Evolutionary conservation across 768 basidiomycete genomes (phyloP), one percentile per base, ranked within the genome.

Genomic region (Kwoniella sp.): DNA sequence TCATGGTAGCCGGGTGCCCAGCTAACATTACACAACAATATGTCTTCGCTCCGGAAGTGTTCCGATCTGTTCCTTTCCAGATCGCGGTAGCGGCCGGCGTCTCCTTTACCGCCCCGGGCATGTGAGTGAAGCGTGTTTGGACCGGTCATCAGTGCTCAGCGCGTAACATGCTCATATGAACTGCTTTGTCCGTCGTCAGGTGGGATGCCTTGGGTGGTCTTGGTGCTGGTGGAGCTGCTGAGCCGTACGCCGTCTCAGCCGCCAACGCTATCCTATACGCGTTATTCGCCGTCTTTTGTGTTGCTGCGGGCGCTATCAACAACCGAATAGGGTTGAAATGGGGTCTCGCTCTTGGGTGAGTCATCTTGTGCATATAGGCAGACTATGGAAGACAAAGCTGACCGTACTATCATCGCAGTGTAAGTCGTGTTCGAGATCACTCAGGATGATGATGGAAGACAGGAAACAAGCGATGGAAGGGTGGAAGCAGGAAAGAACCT

Each of bases 141-240:
- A 22, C 26, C 30, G 2, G 12, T 28, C 20, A 31, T 23, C 15
- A 17, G 25, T 37, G n/a, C 29, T 31, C 7, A 30, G n/a, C n/a
- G n/a, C n/a, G n/a, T n/a, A 41, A 47, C 37, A 34, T 48, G 20
- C 61, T 8, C 5, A 15, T 64, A 54, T n/a, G n/a, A 63, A 29
- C n/a, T 12, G 23, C 9, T 20, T 48, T 37, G 23, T 15, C 17
- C 15, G 9, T 17, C n/a, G 17, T 15, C 56, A 72, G 70, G 70
- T 72, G 71, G 71, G 71, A 72, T 55, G 71, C 71, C 26, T 48
- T 72, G 58, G 71, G 71, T 28, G 71, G 71, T 47, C 62, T 72
- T 0, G 71, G 71, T 29, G 71, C 71, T 30, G 71, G 71, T 51
- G 71, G 71, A 29, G 67, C 67, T 15, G 71, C 71, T 54, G 67